Conservation (phyloP, 1,284 basidiomycete genomes). For the Volvariella volvacea region DNA sequence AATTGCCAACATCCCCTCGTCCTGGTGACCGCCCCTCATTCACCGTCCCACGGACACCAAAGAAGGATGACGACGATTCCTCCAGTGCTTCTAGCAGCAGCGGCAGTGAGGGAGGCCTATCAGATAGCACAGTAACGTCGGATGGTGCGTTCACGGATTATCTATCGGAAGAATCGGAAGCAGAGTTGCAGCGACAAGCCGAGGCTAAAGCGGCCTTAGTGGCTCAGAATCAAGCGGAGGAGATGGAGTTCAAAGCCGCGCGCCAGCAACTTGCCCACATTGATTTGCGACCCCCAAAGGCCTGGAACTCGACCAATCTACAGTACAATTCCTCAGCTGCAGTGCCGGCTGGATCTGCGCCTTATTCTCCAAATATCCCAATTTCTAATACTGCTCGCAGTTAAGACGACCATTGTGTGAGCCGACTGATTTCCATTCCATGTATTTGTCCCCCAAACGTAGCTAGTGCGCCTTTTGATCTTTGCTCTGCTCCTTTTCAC, state of each 20-base stretch:
- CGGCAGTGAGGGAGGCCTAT: slow-evolving; percentile 46
- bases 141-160: slow-evolving; percentile 82
- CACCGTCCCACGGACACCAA: slow-evolving; percentile 20
- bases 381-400: no score
- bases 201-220: slow-evolving; percentile 66
- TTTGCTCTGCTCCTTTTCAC: no score
- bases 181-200: slow-evolving; percentile 74
- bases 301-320: slow-evolving; percentile 61
- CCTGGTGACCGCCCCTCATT: slow-evolving; percentile 19
- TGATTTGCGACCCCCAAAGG: slow-evolving; percentile 65
- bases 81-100: slow-evolving; percentile 55
- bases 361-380: no score
- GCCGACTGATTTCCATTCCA: no score
- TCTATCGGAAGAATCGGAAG: slow-evolving; percentile 77
- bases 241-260: slow-evolving; percentile 71
- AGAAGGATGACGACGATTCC: slow-evolving; percentile 26
- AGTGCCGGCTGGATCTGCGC: no score
- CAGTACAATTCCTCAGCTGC: slow-evolving; percentile 19
- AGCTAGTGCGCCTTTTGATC: no score
- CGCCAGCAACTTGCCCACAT: slow-evolving; percentile 68
- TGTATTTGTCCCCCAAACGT: no score
- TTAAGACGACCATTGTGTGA: no score
- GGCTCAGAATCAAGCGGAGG: slow-evolving; percentile 73
- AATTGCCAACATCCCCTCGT: slow-evolving; percentile 14
- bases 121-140: slow-evolving; percentile 69